These are phyloP conservation scores for Hansenula lynferdii DNA, from an alignment of 1,139 yeast species.

Conservation along the genomic window DNA sequence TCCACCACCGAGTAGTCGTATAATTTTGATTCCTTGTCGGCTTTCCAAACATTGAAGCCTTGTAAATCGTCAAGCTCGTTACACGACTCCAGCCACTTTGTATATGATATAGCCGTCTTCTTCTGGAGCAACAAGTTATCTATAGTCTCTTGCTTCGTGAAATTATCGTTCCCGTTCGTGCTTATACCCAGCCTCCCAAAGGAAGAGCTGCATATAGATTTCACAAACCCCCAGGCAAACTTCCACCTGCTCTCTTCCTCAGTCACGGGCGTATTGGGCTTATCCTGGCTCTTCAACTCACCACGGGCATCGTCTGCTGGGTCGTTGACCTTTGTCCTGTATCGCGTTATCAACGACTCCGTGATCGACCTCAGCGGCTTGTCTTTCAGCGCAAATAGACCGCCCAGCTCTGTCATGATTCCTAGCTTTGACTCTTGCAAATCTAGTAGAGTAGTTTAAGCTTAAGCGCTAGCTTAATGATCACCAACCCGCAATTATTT, in stretches of 20 bases:
- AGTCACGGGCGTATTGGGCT: background rate
- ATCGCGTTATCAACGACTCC: background rate
- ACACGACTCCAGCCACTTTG: slow-evolving; percentile 67
- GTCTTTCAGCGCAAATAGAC: background rate
- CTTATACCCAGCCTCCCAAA: background rate
- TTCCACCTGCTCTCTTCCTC: background rate
- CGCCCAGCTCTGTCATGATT: background rate
- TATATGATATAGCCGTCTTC: slow-evolving; percentile 58
- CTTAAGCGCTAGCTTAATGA: no score
- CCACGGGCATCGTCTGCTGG: background rate
- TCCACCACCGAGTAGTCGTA: slow-evolving; percentile 69
- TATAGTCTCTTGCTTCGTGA: slow-evolving; percentile 22
- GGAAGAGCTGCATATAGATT: background rate
- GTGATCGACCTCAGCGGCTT: slow-evolving; percentile 1
- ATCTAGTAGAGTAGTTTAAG: no score
- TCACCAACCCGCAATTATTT: no score
- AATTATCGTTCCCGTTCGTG: slow-evolving; percentile 2
- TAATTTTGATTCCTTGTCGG: slow-evolving; percentile 49
- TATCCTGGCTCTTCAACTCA: background rate
- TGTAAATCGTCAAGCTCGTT: slow-evolving; percentile 57
- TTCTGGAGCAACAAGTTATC: slow-evolving; percentile 42
- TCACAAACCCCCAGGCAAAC: background rate
- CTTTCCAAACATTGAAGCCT: slow-evolving; percentile 70
- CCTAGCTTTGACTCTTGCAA: no score
- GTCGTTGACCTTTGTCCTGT: background rate